Evolutionary conservation across 2,329 filamentous ascomycete genomes (phyloP).

Genomic region (Leptosphaerulina australis): DNA sequence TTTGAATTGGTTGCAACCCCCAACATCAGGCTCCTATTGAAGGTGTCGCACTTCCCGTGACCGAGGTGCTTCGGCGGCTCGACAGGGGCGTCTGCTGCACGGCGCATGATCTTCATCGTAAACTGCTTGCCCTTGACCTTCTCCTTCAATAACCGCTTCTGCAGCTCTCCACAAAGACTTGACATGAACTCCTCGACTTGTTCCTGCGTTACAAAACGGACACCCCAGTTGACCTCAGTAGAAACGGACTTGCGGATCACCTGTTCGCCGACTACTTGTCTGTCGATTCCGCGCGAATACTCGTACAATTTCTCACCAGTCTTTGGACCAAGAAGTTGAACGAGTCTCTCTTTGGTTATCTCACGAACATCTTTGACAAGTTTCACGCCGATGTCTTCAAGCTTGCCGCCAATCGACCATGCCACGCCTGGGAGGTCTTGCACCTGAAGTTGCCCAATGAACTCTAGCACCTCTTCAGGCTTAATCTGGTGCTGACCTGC

Average conservation of each 20-base stretch:
- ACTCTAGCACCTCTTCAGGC: conserved; percentile 76
- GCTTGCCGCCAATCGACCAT: conserved; percentile 81
- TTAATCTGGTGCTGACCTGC: conserved; percentile 90
- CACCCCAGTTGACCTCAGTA: conserved; percentile 97
- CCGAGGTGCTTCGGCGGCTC: conserved; percentile 93
- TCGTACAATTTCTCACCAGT: conserved; percentile 91
- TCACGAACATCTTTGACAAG: conserved; percentile 82
- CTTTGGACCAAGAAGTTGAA: conserved; percentile 80
- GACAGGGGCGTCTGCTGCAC: conserved; percentile 82
- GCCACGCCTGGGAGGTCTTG: conserved; percentile 91
- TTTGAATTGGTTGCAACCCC: conserved; percentile 82
- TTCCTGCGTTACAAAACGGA: conserved; percentile 88
- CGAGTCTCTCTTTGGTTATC: conserved; percentile 75
- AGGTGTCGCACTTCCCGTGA: conserved; percentile 92
- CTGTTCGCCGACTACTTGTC: conserved; percentile 82
- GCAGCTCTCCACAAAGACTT: conserved; percentile 83
- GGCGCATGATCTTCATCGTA: conserved; percentile 93
- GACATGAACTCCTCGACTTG: conserved; percentile 92
- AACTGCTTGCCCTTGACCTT: conserved; percentile 85
- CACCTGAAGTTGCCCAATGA: conserved; percentile 78
- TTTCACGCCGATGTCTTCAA: conserved; percentile 84
- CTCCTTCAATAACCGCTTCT: conserved; percentile 79
- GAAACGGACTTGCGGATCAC: conserved; percentile 90
- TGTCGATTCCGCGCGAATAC: conserved; percentile 87
- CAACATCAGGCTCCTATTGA: conserved; percentile 84